A percentile compares a stretch with the other conserved stretches of the same genome.
Conservation (phyloP, 352 stramenopile species). For the Phytopythium oedochilum region DNA sequence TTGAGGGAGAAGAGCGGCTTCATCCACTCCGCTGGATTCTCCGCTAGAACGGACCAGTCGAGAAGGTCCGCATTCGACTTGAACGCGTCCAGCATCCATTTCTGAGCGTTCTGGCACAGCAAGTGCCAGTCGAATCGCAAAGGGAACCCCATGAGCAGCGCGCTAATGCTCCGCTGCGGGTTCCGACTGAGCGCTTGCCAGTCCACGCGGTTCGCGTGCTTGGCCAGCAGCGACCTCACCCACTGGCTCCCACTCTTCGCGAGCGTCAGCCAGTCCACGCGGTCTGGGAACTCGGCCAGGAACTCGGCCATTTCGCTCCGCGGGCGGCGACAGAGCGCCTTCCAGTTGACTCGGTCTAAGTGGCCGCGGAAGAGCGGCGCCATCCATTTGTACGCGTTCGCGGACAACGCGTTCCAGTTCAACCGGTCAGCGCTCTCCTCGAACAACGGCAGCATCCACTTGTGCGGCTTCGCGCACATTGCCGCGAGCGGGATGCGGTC, state of each 20-base stretch:
- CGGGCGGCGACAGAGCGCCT: background rate
- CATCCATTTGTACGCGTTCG: background rate
- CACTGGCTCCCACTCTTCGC: background rate
- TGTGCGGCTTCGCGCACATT: background rate
- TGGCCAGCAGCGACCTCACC: background rate
- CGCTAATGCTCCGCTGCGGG: background rate
- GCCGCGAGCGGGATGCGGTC: background rate
- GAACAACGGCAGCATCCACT: constrained; percentile 1
- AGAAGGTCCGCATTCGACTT: background rate
- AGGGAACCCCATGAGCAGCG: background rate
- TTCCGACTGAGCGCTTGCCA: background rate
- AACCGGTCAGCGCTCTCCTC: background rate
- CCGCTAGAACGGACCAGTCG: background rate
- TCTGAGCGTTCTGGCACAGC: background rate
- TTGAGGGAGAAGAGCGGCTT: background rate
- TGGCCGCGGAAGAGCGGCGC: background rate
- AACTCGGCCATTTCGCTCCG: background rate
- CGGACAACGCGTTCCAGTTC: background rate
- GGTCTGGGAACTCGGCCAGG: background rate
- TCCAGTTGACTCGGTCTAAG: background rate
- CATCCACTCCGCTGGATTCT: background rate
- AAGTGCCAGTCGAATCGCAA: background rate
- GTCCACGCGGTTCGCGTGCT: background rate
- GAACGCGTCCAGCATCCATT: background rate
- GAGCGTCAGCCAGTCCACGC: background rate